Base-by-base conservation (phyloP, 345 rosid species). In the Pugionium cornutum region DNA sequence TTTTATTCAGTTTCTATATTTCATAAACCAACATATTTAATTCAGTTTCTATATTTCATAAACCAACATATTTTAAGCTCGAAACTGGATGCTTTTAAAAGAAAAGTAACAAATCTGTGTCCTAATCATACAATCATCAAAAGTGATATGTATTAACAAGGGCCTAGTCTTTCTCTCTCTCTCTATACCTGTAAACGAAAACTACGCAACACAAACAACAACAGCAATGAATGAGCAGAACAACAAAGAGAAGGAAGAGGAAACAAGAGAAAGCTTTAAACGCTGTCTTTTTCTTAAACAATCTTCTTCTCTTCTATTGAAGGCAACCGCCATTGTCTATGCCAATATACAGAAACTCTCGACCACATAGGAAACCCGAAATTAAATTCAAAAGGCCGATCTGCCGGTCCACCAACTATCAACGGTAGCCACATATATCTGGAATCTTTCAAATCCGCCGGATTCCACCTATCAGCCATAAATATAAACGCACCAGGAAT, bases 401-500 rank as follows among this genome's bases (percentile, higher is more conserved):
- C 97, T 5, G 86, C 92, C 1, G 85, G 81, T 25, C 96, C 97
- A 5, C 95, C 87, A 25, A 90, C 95, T 40, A 88, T 80, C 78
- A 94, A 68, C 9, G 96, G 96, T 41, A 90, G 50, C 97, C 99
- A 94, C 48, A 94, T 69, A 51, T 90, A 88, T 72, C 96, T 82
- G 0, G 99, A 90, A 68, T 94, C 85, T 78, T 82, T 78, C 81
- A 94, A 68, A 63, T 88, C 90, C 9, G 86, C 95, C 0, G 85
- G 96, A 61, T 94, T 94, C 97, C 97, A 94, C 42, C 99, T 81
- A 75, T 94, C 97, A 9, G 95, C 96, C 91, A 90, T 85, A 54
- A 94, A 94, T 58, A 90, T 88, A 74, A 71, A 90, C 6, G 76
- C 77, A 51, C 91, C 88, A 7, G 89, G 84, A 66, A 88, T 58